Evolutionary conservation across 1,284 basidiomycete species (phyloP), one percentile per base, ranked within the genome.

Genomic region (Xerocomus nothofagi): DNA sequence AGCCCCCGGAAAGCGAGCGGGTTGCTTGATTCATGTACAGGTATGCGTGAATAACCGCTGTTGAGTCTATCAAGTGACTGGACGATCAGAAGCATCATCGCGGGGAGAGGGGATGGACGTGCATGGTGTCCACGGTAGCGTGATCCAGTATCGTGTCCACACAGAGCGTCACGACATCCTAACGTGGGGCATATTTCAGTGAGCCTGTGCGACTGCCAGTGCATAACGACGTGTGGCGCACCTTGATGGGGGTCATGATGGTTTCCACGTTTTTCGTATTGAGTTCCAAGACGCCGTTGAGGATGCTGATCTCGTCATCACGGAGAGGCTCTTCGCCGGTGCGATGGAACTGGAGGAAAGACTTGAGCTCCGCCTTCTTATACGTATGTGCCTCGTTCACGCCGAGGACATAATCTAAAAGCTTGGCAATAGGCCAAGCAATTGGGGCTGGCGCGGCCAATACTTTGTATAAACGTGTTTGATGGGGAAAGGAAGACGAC

Each of bases 1-100:
- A 98, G 80, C 0, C 96, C 96, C 12, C 91, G 72, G 63, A 97
- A 98, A 34, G 91, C 82, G 12, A 83, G 72, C 2, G 85, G 81
- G 46, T 89, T 80, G 4, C 80, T 82, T 3, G 88, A 79, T 58
- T 89, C 84, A 65, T 98, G 90, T 1, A 99, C 80, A 0, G 96
- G 96, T 58, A 98, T 93, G 21, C 96, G 86, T 2, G 93, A 97
- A 68, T 98, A 98, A 0, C 96, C 96, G 50, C 86, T 92, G 15
- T 81, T 66, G 15, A 89, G 66, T 44, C 82, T 87, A 57, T 20
- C 24, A 20, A 38, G 46, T n/a, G 27, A 48, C 43, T 55, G 47
- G 46, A 49, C 9, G 29, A 17, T 55, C 34, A 51, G 57, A 37
- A 40, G 3, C 2, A 12, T 37, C 12, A 33, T 36, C 11, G 34